Evolutionary conservation across 2,329 filamentous ascomycete genomes (phyloP), one percentile per base, ranked within the genome.

Genomic region (Emergomyces africanus): DNA sequence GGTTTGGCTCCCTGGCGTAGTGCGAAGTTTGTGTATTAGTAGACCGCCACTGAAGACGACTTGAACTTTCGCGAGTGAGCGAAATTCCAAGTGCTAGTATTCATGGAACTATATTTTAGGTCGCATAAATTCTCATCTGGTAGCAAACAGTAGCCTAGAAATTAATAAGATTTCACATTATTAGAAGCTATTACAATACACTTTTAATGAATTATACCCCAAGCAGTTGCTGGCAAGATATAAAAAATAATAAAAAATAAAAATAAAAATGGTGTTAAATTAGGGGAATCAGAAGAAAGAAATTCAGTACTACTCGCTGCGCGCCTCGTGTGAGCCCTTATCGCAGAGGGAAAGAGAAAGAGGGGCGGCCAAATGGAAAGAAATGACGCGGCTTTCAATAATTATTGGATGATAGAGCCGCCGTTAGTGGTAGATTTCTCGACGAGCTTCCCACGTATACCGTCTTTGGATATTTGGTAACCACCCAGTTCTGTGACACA

Each of bases 401-500:
- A 20, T 39, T 9, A 23, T 33, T 44, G 46, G 25, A 60, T 20
- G 71, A 71, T 58, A 78, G 61, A 15, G 67, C 65, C 20, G 72
- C 72, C 23, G 69, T 66, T 14, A 85, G 74, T 25, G 75, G 76
- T 63, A 85, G 69, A 59, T 80, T 83, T 65, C 83, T 77, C 60
- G 81, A 83, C 3, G 79, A 82, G 63, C 74, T 78, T 30, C 83
- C 83, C 5, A 86, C 82, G 63, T 80, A 81, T 46, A 83, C 78
- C 60, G 75, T 83, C 77, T 84, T 84, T 57, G 77, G 72, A 64
- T 82, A 77, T 25, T 75, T 66, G 35, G 75, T 77, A 58, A 85
- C 77, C 51, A 90, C 81, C 91, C 92, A 97, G 77, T 96, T 86
- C 78, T 96, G 91, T n/a, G 75, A 71, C 1, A 69, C 78, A 0